Base-by-base conservation (phyloP, 805 yeast genomes). In the Pichia pseudocactophila region DNA sequence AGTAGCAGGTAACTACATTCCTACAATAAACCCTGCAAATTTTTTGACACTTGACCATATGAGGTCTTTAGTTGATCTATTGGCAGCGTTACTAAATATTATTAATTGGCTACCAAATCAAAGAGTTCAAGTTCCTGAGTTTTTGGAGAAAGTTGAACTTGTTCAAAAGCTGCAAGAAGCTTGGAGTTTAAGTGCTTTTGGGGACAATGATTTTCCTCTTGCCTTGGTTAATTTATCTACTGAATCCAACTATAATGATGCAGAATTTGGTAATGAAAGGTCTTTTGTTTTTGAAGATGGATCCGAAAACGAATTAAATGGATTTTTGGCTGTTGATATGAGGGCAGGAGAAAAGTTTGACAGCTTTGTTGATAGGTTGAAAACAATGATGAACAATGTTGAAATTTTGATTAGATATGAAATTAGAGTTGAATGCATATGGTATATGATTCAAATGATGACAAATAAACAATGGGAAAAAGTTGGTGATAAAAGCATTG, bases 101-200 rank as follows among this genome's bases (percentile, higher is more conserved):
- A 57, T 75, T 33, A 52, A 64, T 15, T 80, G 88, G 83, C 65
- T 84, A 35, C 81, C 84, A 0, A 54, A 54, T 5, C 59, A 79
- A 54, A 66, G 73, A 41, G 71, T 73, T 40, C 67, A 65, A 8
- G 57, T 63, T 15, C 49, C 51, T 4, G 40, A 43, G 31, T 35
- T 44, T 6, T 39, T 41, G 35, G 36, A 33, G 12, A 31, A 44
- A 7, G 41, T 51, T 7, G 51, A 43, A 35, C 42, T 51, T 8
- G 13, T 25, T n/a, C 52, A 56, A 22, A 41, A 47, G 12, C 43
- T 61, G 32, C 57, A 54, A 33, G 61, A 60, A 22, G 45, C 51
- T 7, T 63, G 68, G 68, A 51, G 50, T 19, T 36, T 48, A 16
- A 40, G 36, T 40, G 52, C 59, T 16, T 40, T 41, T 12, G 34